These are phyloP conservation scores for Ophiostoma ips DNA, from an alignment of 2,329 filamentous ascomycete species.

Conservation along the genomic window DNA sequence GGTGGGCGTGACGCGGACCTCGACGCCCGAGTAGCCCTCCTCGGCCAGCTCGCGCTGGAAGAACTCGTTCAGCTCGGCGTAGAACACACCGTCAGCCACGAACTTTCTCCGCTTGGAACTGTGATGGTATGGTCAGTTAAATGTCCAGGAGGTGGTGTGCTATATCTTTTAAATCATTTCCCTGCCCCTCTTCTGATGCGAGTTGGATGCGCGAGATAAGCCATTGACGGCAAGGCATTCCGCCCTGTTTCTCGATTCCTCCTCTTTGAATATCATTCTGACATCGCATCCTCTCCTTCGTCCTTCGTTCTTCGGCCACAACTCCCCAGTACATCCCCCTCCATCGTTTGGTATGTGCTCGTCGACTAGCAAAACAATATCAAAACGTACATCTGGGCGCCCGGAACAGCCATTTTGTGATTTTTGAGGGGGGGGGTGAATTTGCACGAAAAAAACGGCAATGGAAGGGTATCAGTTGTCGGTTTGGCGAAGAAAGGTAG, in stretches of 20 bases:
- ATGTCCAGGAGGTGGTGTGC: neutral
- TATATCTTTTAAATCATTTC: neutral
- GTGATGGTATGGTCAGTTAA: too few relatives aligned
- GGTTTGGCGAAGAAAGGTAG: neutral
- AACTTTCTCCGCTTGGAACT: slow-evolving; percentile 92
- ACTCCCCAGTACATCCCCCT: neutral
- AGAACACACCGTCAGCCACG: slow-evolving; percentile 98
- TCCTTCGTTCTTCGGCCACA: neutral
- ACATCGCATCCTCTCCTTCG: neutral
- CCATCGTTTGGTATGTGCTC: neutral
- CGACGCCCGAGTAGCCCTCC: slow-evolving; percentile 99
- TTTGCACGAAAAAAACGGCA: slow-evolving; percentile 4
- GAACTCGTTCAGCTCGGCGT: slow-evolving; percentile 99
- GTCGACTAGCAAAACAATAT: too few relatives aligned
- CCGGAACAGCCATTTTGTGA: slow-evolving; percentile 43
- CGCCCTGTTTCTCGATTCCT: neutral
- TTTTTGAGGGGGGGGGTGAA: neutral
- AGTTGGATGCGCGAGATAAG: neutral
- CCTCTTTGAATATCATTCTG: too few relatives aligned
- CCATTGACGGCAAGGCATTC: neutral
- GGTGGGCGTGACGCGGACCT: slow-evolving; percentile 98
- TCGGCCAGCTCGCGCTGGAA: slow-evolving; percentile 99
- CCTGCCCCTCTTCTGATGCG: neutral
- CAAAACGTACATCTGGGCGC: slow-evolving; percentile 46
- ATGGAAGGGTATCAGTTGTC: neutral